A percentile compares a stretch with the other conserved stretches of the same genome.
Evolutionary conservation across 2,329 filamentous ascomycete genomes (phyloP).

Genomic region (Cryphonectria radicalis): DNA sequence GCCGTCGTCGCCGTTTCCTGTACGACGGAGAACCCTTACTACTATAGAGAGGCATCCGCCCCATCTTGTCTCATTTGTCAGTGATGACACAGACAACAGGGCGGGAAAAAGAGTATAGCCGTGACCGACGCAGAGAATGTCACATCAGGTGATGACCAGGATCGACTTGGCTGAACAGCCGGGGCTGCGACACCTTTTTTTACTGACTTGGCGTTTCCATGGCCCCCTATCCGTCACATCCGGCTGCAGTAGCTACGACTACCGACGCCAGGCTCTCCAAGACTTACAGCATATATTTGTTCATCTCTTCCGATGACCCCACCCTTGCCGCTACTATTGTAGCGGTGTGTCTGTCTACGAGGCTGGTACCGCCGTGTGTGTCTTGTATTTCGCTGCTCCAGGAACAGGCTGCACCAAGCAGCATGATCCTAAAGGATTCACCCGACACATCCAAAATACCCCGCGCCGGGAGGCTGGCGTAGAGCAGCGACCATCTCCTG

Average conservation of each 20-base stretch:
- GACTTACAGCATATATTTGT: not conserved
- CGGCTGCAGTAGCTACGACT: not conserved
- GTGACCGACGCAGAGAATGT: not conserved
- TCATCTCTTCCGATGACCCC: not conserved
- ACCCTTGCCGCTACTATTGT: not conserved
- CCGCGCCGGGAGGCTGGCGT: not conserved
- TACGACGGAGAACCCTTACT: not conserved
- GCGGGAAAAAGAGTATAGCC: not conserved
- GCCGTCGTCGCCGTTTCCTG: not conserved
- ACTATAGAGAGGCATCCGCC: not conserved
- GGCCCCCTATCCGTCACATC: conserved; percentile 2
- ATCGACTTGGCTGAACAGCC: not conserved
- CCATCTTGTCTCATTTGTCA: conserved; percentile 18
- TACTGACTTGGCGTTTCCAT: not conserved
- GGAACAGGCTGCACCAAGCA: not conserved
- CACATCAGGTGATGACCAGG: not conserved
- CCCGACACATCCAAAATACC: not conserved
- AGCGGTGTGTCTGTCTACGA: not conserved
- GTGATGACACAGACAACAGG: conserved; percentile 13
- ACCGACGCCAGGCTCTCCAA: conserved; percentile 1
- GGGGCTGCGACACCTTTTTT: not conserved
- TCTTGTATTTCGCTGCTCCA: not conserved
- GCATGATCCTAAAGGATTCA: conserved; percentile 2
- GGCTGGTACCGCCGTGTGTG: not conserved
- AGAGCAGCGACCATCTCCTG: conserved; percentile 13